Conservation (phyloP, 1,139 yeast species). For the Pichia sp. region DNA sequence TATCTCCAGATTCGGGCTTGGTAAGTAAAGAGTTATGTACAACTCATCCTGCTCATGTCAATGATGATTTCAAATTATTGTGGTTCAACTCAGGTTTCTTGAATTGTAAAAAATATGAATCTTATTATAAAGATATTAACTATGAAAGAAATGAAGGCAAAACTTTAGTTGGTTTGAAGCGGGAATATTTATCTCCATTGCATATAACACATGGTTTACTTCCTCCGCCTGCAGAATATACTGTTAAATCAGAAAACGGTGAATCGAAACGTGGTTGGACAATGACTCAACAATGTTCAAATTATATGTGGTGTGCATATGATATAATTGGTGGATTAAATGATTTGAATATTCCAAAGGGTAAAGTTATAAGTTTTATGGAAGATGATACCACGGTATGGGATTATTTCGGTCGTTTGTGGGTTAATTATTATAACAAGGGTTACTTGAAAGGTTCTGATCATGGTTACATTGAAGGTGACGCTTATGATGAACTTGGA, state of each 20-base stretch:
- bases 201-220: conserved; percentile 45
- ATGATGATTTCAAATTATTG: conserved; percentile 39
- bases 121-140: conserved; percentile 31
- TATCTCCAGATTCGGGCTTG: conserved; percentile 26
- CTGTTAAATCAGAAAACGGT: conserved; percentile 20
- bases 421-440: conserved; percentile 27
- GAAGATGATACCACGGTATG: conserved; percentile 21
- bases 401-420: conserved; percentile 26
- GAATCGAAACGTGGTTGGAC: conserved; percentile 58
- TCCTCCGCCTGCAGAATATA: conserved; percentile 49
- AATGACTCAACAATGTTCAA: conserved; percentile 44
- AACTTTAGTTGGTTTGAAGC: conserved; percentile 28
- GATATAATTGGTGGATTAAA: conserved; percentile 37
- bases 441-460: conserved; percentile 21
- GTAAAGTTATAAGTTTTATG: conserved; percentile 21
- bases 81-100: conserved; percentile 69
- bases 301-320: conserved; percentile 58
- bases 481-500: conserved; percentile 26
- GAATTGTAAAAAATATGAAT: conserved; percentile 47
- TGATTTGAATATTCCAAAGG: conserved; percentile 25
- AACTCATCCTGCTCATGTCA: conserved; percentile 63
- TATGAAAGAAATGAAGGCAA: conserved; percentile 26
- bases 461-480: conserved; percentile 26
- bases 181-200: conserved; percentile 39
- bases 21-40: conserved; percentile 50